phyloP scores from a whole-genome alignment of 345 rosid genomes.

The Balakata baccata region DNA sequence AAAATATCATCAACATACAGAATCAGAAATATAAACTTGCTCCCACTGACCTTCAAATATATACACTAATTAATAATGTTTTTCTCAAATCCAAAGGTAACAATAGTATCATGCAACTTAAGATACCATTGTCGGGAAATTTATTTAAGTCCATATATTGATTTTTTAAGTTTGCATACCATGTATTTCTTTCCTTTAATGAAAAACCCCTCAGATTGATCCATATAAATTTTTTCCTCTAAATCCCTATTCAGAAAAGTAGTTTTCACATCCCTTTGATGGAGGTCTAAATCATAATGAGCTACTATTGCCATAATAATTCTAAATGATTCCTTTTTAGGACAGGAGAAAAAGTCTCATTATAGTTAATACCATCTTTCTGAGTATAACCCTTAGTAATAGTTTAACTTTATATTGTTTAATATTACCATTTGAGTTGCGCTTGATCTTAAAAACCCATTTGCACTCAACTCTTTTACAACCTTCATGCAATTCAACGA shows the following conservation, averaged over 20 bases:
- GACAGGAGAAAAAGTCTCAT: not conserved
- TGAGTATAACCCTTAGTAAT: not conserved
- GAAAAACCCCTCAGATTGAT: not conserved
- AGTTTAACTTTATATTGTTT: not conserved
- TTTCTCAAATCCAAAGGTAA: not conserved
- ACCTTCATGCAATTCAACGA: not conserved
- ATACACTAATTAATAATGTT: no score
- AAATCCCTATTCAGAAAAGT: not conserved
- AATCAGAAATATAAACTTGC: no score
- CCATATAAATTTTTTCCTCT: not conserved
- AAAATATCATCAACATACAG: no score
- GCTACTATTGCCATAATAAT: not conserved
- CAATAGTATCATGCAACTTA: not conserved
- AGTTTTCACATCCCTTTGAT: not conserved
- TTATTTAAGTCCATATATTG: not conserved
- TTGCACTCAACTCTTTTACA: not conserved
- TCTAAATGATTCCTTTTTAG: not conserved
- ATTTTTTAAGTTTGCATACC: not conserved
- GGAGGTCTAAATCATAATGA: not conserved
- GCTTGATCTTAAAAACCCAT: not conserved
- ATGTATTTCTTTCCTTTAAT: not conserved
- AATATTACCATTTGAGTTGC: not conserved
- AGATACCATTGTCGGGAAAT: not conserved
- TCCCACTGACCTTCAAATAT: no score
- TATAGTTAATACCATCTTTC: not conserved